Base-by-base conservation (phyloP, 345 rosid genomes). In the Populus ilicifolia region DNA sequence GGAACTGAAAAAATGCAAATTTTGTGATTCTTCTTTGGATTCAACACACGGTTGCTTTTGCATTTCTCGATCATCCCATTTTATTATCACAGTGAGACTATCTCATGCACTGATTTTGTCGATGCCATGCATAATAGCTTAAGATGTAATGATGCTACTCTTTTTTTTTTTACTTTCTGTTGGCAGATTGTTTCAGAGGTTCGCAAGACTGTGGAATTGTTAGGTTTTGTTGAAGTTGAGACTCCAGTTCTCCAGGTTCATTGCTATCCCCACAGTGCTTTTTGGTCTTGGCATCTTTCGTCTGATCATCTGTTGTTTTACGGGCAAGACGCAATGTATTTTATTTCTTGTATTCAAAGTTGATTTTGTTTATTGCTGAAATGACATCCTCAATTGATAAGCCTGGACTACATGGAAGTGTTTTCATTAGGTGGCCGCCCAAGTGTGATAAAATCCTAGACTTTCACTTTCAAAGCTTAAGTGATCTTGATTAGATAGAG, bases 211-310 rank as follows among this genome's bases (percentile, higher is more conserved):
- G 93, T 96, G 80, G 99, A 96, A 78, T 86, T 92, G 75, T 77
- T 69, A 33, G 97, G 93, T 77, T 96, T 92, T 80, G 67, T 93
- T 80, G 99, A 93, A 89, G 98, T 93, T 77, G 99, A 96, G 80
- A 96, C 98, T 78, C 99, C 99, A 75, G 93, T 96, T 83, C 88
- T 96, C 73, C 99, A 93, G 98, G 98, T 96, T 83, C 77, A 85
- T 85, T 69, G 35, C 75, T 67, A 75, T 80, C 59, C 80, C 85
- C 43, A 56, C 33, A 67, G 48, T 75, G 71, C 27, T 1, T 74
- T 72, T 61, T 13, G n/a, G 44, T 16, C 74, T 80, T 67, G 66
- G 33, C 44, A 50, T 50, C 62, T 65, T 30, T 62, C 12, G 8
- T 69, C 30, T 23, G 8, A 36, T n/a, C 2, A 18, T 21, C 14